Evolutionary conservation across 805 yeast species (phyloP).

Genomic region (Brettanomyces anomalus): DNA sequence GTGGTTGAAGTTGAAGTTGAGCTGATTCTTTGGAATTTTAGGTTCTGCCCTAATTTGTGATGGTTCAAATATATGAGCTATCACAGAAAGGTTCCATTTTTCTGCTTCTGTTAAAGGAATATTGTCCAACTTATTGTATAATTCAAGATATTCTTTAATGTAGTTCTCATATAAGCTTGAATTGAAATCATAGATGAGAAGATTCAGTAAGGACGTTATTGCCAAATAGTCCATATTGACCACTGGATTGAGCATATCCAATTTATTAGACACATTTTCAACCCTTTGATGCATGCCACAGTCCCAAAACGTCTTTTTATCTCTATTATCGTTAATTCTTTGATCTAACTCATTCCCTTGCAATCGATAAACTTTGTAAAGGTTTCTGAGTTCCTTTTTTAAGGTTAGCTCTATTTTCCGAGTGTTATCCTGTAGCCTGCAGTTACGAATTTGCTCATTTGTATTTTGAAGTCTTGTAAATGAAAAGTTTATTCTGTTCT

Average conservation of each 20-base stretch:
- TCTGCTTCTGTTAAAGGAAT: conserved; percentile 28
- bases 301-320: conserved; percentile 44
- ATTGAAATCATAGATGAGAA: conserved; percentile 27
- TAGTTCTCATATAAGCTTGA: conserved; percentile 19
- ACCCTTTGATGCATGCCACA: conserved; percentile 31
- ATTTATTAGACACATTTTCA: conserved; percentile 10
- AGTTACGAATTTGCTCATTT: conserved; percentile 26
- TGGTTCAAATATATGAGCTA: conserved; percentile 8
- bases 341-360: conserved; percentile 19
- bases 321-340: conserved; percentile 50
- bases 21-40: conserved; percentile 8
- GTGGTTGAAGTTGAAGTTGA: conserved; percentile 16
- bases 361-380: conserved; percentile 11
- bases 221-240: conserved; percentile 25
- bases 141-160: conserved; percentile 7
- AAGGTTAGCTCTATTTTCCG: conserved; percentile 8
- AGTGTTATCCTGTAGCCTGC: conserved; percentile 23
- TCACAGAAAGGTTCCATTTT: conserved; percentile 23
- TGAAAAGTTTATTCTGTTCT: conserved; percentile 42
- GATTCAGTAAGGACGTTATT: conserved; percentile 30
- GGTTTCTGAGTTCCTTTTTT: conserved; percentile 9
- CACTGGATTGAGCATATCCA: conserved; percentile 17
- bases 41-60: conserved; percentile 4
- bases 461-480: conserved; percentile 31
- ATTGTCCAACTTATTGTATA: conserved; percentile 1